Base-by-base conservation (phyloP, 257 asterid species). In the Knoxia roxburghii region DNA sequence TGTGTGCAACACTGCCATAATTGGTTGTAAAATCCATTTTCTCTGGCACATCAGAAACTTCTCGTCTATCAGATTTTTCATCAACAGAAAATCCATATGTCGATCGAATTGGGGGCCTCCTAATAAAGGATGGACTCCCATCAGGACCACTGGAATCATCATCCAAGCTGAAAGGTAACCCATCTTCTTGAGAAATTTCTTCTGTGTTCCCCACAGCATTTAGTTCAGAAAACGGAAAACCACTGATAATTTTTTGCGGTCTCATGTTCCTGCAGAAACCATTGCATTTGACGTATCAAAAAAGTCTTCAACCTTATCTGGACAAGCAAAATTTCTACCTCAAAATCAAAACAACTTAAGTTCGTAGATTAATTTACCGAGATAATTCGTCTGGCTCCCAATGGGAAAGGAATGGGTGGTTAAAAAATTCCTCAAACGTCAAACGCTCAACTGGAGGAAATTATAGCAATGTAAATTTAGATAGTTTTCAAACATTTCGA, bases 361-460 rank as follows among this genome's bases (percentile, higher is more conserved):
- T 67, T 69, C 60, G 68, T 58, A 49, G 75, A 77, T 66, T 62
- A 48, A 39, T 65, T 77, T 78, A 89, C 96, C 96, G 78, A 65
- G 64, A 48, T 13, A 79, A 51, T 55, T 81, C 85, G 76, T 81
- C 85, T 24, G 86, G 83, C 63, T 78, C 85, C 75, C 74, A 78
- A 67, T 77, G 83, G 52, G 90, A 82, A 66, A 91, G 87, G 82
- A 81, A 91, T 59, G 95, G 88, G 79, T 91, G 98, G 84, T 87
- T 83, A 76, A 91, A 91, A 72, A 91, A 89, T 77, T 91, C 98
- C 71, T 87, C 96, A 82, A 87, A 91, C 23, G 96, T 87, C 90
- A 91, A 75, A 46, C 96, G 80, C 82, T 85, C 94, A 83, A 89
- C 98, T 91, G 88, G 24, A 70, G 18, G 45, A 26, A 64, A 69